Conservation (phyloP, 306 rosid genomes). For the Fragaria vesca region DNA sequence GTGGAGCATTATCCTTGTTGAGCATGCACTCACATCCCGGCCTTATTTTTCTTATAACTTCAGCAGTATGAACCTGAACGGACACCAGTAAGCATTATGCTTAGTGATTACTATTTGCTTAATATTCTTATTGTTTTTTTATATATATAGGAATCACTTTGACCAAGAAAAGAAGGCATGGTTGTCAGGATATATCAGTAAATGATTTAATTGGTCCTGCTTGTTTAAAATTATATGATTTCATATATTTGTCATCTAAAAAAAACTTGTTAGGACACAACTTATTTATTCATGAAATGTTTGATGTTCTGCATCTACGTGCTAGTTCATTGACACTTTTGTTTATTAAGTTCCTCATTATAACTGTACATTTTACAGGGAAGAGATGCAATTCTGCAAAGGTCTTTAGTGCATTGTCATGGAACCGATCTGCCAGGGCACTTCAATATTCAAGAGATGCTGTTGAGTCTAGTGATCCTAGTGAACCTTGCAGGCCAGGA, state of each 20-base stretch:
- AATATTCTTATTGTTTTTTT: neutral
- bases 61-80: neutral
- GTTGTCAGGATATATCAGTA: neutral
- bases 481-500: conserved; percentile 90
- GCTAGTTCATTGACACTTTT: neutral
- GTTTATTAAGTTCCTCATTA: conserved; percentile 15
- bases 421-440: conserved; percentile 77
- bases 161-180: neutral
- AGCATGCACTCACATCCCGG: neutral
- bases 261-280: neutral
- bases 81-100: neutral
- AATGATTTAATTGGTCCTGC: neutral
- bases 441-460: conserved; percentile 49
- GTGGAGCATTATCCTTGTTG: neutral
- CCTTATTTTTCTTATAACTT: neutral
- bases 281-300: neutral
- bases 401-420: conserved; percentile 77
- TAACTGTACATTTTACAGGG: conserved; percentile 45
- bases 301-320: conserved; percentile 11
- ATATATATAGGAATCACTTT: neutral
- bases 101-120: neutral
- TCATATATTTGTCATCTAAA: neutral
- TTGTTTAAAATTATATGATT: neutral
- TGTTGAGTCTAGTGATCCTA: conserved; percentile 40
- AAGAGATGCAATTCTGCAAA: conserved; percentile 67